Base-by-base conservation (phyloP, 2,329 filamentous ascomycete genomes). In the Aureobasidium sp. region DNA sequence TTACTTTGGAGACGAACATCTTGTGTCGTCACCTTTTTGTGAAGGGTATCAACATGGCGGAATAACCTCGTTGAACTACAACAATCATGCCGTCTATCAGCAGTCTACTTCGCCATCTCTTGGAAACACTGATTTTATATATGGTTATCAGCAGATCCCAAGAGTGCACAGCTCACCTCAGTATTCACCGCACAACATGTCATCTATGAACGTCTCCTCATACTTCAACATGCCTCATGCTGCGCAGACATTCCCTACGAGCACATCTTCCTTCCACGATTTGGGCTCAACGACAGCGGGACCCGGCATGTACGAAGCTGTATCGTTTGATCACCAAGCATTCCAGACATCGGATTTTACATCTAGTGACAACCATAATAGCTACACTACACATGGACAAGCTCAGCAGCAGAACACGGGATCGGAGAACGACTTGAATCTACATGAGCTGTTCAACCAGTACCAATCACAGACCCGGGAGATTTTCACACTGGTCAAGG, bases 401-500 rank as follows among this genome's bases (percentile, higher is more conserved):
- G 78, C 80, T 48, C 77, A 80, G 39, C 81, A 75, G 55, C 78
- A 74, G 20, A 32, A 10, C 10, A 9, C 17, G 5, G 17, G 27
- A 17, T n/a, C 62, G 74, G 20, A 57, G 23, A 87, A 23, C 32
- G 23, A n/a, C 5, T 4, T 2, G 12, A 20, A 47, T 7, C 59
- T 69, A 69, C 86, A 89, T 66, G 86, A 88, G 69, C 86, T 86
- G 57, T 94, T 89, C 77, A 81, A 82, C 46, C 78, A 78, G 63
- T 87, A 86, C 66, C 81, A 84, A 67, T 77, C 73, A 58, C 79
- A 79, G 56, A 72, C 87, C 56, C 78, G 75, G 77, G 79, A 79
- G 61, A 87, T 90, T 12, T 94, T 93, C 70, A 85, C 88, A 66
- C 84, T 87, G 66, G 87, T 90, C 60, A 82, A 82, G 60, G 79